Conservation (phyloP, 2,329 filamentous ascomycete species). For the Neonectria faginata region DNA sequence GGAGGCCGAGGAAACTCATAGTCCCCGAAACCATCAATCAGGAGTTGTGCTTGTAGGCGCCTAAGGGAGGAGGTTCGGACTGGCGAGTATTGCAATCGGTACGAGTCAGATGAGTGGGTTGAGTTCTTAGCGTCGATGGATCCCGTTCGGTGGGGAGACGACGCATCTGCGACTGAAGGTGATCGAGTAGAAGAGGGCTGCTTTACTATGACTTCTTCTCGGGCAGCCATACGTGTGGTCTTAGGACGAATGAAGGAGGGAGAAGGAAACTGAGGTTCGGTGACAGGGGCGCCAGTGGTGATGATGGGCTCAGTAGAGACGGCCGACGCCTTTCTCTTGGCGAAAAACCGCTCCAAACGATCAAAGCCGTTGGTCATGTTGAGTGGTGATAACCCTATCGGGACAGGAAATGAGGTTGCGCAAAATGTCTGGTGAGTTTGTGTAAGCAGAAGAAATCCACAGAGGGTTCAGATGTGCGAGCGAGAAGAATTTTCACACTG, state of each 20-base stretch:
- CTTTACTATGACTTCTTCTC: constrained; percentile 58
- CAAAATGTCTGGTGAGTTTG: constrained; percentile 36
- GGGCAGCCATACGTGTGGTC: constrained; percentile 66
- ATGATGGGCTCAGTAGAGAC: constrained; percentile 40
- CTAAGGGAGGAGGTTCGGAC: constrained; percentile 45
- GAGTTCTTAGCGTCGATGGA: constrained; percentile 31
- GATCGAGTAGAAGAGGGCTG: constrained; percentile 45
- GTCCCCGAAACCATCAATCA: constrained; percentile 49
- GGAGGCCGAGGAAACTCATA: constrained; percentile 55
- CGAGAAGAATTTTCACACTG: constrained; percentile 23
- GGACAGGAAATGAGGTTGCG: constrained; percentile 36
- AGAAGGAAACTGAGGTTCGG: constrained; percentile 59
- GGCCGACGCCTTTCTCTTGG: constrained; percentile 53
- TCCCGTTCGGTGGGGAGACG: constrained; percentile 34
- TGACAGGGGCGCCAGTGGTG: constrained; percentile 35
- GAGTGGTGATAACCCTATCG: constrained; percentile 44
- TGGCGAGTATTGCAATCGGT: constrained; percentile 36
- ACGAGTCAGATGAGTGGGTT: constrained; percentile 28
- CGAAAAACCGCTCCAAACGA: constrained; percentile 65
- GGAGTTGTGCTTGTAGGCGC: constrained; percentile 34
- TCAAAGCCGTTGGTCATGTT: constrained; percentile 62
- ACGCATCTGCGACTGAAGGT: constrained; percentile 43
- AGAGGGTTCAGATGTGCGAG: constrained; percentile 24
- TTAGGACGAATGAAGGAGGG: constrained; percentile 69
- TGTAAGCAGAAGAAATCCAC: constrained; percentile 38